Evolutionary conservation across 2,329 filamentous ascomycete species (phyloP), one percentile per base, ranked within the genome.

Genomic region (Neofusicoccum kwambonambiense): DNA sequence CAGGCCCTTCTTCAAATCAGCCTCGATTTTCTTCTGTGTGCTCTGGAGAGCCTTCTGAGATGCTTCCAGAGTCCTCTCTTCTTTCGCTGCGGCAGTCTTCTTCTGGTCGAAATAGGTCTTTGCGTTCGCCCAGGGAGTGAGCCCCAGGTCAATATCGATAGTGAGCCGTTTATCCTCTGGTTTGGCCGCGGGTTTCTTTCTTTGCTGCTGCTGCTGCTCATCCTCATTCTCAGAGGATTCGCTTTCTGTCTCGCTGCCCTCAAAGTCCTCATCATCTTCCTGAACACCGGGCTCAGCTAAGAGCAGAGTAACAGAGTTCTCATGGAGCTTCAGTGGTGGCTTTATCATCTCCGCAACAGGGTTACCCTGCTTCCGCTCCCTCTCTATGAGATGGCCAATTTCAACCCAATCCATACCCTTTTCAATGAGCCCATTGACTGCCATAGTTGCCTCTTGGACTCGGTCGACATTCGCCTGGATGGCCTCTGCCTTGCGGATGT

Each of bases 331-430:
- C 58, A 99, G 79, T 0, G 95, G 94, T 17, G 96, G 80, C 74
- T 90, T 91, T 72, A 99, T 96, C 50, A 93, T 88, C 65, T 90
- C 85, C 1, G 95, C 95, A 7, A 99, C 93, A 0, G 91, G 87
- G 69, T 99, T 99, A 34, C 87, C 84, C 56, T 89, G 84, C 67
- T 83, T 87, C 75, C 96, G 91, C 75, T 98, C 94, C 69, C 92
- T 86, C 74, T 97, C 92, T 61, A 99, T 91, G 67, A 99, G 80
- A 65, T 90, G 90, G 9, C 87, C 92, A 71, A 98, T 93, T 69
- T 97, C 91, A 11, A 92, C 88, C 95, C 95, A 99, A 71, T 99
- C 95, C 93, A 98, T 98, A 11, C 94, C 94, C 73, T 97, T 92
- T 4, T 87, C 87, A 66, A 99, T 87, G n/a, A 98, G 81, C 0